Base-by-base conservation (phyloP, 2,329 filamentous ascomycete genomes). In the Phaeosphaeriaceae sp. region DNA sequence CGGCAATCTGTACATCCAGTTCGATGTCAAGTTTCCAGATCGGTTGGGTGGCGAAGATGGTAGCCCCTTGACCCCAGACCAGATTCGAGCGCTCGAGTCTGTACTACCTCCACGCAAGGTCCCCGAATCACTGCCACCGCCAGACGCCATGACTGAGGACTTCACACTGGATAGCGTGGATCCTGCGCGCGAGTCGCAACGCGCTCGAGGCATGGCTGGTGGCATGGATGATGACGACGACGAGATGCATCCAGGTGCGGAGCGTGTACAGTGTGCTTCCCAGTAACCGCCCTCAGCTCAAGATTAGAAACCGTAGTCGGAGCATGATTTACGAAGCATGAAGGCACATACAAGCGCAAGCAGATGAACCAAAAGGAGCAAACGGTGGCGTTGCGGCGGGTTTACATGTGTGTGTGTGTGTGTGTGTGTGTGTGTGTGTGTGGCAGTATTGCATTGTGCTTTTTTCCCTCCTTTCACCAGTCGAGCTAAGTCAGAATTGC, bases 1-100 rank as follows among this genome's bases (percentile, higher is more conserved):
- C 71, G 94, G 94, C 68, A 97, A 99, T 79, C 82, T 99, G 65
- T 99, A 94, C 81, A 92, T 99, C 70, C 91, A 96, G 73, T 99
- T 99, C 79, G 87, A 90, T 68, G 92, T 99, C 77, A 96, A 96
- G 79, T 97, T 99, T 83, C 94, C 94, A 40, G 87, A 79, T 38
- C 67, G 67, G 17, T 68, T 81, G 20, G 62, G 60, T 43, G 75
- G 74, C 16, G 72, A 75, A 20, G 76, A 79, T 16, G 79, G 74
- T 45, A 72, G 64, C 42, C 68, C 77, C 4, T 73, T 80, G 70
- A 69, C 88, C 42, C 79, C 86, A 13, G 81, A 85, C 49, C 87
- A 90, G 55, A 89, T 96, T 63, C 85, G 90, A 48, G 81, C 87
- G 11, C 86, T 99, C 32, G 92, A 94, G 70, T 83, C 87, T 64